Conservation (phyloP, 441 rosid species). For the Populus hybrid region DNA sequence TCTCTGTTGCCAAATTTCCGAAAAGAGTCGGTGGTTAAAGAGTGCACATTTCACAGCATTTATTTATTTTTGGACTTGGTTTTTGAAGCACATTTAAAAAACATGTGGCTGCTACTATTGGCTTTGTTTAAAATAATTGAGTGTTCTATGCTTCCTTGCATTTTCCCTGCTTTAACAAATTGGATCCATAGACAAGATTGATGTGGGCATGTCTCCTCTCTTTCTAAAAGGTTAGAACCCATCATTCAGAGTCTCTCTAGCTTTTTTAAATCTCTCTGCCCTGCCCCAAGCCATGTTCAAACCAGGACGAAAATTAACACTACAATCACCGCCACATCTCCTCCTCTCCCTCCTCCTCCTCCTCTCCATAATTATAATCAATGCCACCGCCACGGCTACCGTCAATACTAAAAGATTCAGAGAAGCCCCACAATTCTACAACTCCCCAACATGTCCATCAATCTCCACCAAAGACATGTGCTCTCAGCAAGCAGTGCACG, state of each 20-base stretch:
- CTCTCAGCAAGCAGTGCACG: slow-evolving; percentile 62
- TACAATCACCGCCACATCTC: not conserved
- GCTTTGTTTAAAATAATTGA: slow-evolving; percentile 10
- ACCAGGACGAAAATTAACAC: not conserved
- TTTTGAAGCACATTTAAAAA: not conserved
- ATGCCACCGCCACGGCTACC: slow-evolving; percentile 20
- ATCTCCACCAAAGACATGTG: slow-evolving; percentile 22
- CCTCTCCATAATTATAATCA: slow-evolving; percentile 5
- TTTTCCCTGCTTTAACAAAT: not conserved
- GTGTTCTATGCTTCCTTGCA: not conserved
- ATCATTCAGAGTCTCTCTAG: not conserved
- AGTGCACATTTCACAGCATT: not conserved
- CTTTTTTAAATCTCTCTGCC: not conserved
- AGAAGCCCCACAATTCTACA: slow-evolving; percentile 42
- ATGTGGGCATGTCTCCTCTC: not conserved
- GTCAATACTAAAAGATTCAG: slow-evolving; percentile 44
- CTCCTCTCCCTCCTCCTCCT: slow-evolving; percentile 17
- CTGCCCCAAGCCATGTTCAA: slow-evolving; percentile 19
- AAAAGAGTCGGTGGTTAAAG: not conserved
- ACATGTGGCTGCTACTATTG: not conserved
- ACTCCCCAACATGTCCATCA: slow-evolving; percentile 51
- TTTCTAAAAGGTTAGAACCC: not conserved
- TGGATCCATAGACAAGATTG: slow-evolving; percentile 9
- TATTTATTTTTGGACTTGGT: not conserved
- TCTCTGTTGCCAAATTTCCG: too few species aligned